Percentiles rank a stretch among this genome's conserved stretches.
Evolutionary conservation across 2,329 filamentous ascomycete genomes (phyloP).

Genomic region (Rachicladosporium sp.): DNA sequence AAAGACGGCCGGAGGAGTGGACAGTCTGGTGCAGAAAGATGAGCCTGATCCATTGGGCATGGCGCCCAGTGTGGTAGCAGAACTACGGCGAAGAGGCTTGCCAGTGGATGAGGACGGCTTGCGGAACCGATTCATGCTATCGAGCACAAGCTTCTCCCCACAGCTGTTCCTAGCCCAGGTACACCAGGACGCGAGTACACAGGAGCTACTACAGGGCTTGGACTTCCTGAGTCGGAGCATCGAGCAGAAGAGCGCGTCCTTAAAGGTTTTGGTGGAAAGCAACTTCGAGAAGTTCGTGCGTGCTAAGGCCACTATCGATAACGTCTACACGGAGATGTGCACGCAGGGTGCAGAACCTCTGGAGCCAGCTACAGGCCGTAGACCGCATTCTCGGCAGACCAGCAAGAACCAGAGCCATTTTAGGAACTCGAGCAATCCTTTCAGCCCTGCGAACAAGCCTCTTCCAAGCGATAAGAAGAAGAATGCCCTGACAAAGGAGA

Average conservation of each 20-base stretch:
- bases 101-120: conserved; percentile 65
- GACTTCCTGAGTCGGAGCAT: conserved; percentile 83
- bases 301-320: conserved; percentile 95
- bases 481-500: conserved; percentile 85
- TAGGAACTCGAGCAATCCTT: conserved; percentile 22
- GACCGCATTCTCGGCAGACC: conserved; percentile 50
- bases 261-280: conserved; percentile 91
- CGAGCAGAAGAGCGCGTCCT: conserved; percentile 90
- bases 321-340: conserved; percentile 94
- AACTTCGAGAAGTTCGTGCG: conserved; percentile 98
- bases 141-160: conserved; percentile 90
- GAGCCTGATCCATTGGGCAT: conserved; percentile 87
- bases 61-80: conserved; percentile 71
- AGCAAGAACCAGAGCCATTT: conserved; percentile 46
- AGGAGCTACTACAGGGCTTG: conserved; percentile 66
- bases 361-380: conserved; percentile 11
- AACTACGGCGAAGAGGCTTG: conserved; percentile 63
- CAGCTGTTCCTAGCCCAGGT: conserved; percentile 84
- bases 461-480: conserved; percentile 52
- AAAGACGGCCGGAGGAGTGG: conserved; percentile 53
- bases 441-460: conserved; percentile 26
- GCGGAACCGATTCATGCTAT: conserved; percentile 89
- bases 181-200: conserved; percentile 74
- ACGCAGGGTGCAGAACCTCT: conserved; percentile 49
- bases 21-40: conserved; percentile 75